These are phyloP conservation scores for Sistotremastrum suecicum DNA, from an alignment of 768 basidiomycete genomes.

Conservation along the genomic window DNA sequence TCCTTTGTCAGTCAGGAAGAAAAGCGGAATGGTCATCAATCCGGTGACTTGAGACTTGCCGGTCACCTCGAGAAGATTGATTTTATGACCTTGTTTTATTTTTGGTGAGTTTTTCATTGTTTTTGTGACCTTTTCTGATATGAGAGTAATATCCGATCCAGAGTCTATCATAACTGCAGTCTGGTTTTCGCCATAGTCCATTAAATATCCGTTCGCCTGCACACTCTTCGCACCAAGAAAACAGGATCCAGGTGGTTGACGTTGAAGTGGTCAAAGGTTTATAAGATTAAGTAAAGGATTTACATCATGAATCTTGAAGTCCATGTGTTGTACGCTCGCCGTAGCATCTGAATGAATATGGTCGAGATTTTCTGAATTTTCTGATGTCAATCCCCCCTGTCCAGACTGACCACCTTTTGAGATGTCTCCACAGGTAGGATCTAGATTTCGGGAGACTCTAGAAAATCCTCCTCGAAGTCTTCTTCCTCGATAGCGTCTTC, in stretches of 20 bases:
- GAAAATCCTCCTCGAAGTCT: too few relatives aligned
- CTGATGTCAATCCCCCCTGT: too few relatives aligned
- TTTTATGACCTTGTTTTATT: slow-evolving; percentile 14
- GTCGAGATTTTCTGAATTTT: too few relatives aligned
- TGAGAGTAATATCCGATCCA: slow-evolving; percentile 23
- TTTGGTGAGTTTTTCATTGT: slow-evolving; percentile 7
- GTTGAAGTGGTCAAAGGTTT: too few relatives aligned
- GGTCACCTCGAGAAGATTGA: slow-evolving; percentile 21
- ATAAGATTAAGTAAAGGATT: too few relatives aligned
- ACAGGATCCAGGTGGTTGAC: slow-evolving; percentile 18
- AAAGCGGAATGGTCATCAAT: slow-evolving; percentile 14
- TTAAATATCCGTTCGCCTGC: slow-evolving; percentile 5
- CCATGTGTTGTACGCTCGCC: too few relatives aligned
- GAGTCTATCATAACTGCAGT: slow-evolving; percentile 15
- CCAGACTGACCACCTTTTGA: background rate
- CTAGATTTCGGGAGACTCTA: background rate
- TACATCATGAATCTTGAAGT: too few relatives aligned
- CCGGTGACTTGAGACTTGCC: slow-evolving; percentile 15
- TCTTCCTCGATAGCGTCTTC: too few relatives aligned
- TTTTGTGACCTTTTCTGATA: slow-evolving; percentile 10
- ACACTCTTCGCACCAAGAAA: slow-evolving; percentile 20
- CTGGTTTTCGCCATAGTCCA: background rate
- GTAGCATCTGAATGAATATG: too few relatives aligned
- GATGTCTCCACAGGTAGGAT: background rate
- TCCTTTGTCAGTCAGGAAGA: slow-evolving; percentile 13